Base-by-base conservation (phyloP, 495 filamentous ascomycete genomes). In the Pseudomonodictys pantanalensis region DNA sequence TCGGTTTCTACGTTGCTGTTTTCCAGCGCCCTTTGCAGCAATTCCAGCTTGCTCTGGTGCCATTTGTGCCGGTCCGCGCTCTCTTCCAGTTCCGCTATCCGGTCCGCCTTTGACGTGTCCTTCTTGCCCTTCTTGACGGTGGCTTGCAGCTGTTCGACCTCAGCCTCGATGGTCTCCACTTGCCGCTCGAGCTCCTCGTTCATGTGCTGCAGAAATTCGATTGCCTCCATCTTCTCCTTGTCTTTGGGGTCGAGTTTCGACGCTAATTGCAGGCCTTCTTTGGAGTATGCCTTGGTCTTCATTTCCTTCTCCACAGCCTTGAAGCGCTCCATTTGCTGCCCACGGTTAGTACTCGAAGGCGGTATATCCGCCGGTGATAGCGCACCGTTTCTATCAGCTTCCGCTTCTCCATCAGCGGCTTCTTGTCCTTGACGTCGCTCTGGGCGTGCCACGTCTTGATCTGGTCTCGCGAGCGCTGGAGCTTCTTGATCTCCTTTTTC, bases 231-330 rank as follows among this genome's bases (percentile, higher is more conserved):
- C 74, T 96, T 96, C 69, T 93, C 91, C 71, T 92, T 89, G 69
- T 97, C 92, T 69, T 87, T 93, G 1, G 93, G 93, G 75, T 98
- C 93, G 41, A 97, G 79, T 72, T 96, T 92, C 44, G 91, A 87
- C 1, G 90, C 90, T 44, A 91, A 87, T 41, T 87, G 90, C 43
- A 98, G 75, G 32, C 93, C 93, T 75, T 97, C 95, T 80, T 98
- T 97, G 35, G 95, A 97, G 73, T 95, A 98, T 56, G 93, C 92
- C 75, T 98, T 98, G 45, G 93, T 98, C 78, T 98, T 98, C 92
- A 98, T 97, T 72, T 96, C 93, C 78, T 98, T 98, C 76, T 98
- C 93, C n/a, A 98, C 93, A 23, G 91, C 92, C 79, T 98, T 98
- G 83, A 98, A 98, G 67, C 89, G 89, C 76, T 98, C 93, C 93